Conservation (phyloP, 768 basidiomycete species). For the Cytidiella melzeri region DNA sequence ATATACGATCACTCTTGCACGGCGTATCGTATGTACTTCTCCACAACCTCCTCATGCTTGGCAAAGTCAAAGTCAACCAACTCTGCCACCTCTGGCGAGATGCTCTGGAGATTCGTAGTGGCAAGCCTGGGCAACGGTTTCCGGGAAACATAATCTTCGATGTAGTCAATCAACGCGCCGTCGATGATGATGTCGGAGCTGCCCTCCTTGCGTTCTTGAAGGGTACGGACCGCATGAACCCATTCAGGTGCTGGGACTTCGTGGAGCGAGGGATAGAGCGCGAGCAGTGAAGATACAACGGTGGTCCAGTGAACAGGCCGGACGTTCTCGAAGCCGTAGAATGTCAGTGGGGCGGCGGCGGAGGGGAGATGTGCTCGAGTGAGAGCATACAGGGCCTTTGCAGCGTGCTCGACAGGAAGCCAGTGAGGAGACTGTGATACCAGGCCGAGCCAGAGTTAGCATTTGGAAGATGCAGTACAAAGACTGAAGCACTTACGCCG, state of each 20-base stretch:
- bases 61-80: neutral
- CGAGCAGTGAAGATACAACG: neutral
- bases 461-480: neutral
- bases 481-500: neutral
- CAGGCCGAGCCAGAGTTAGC: neutral
- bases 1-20: too few relatives aligned
- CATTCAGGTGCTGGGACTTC: neutral
- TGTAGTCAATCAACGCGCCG: neutral
- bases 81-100: neutral
- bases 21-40: neutral
- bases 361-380: neutral
- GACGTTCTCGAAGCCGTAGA: neutral
- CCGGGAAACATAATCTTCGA: neutral
- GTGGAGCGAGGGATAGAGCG: neutral
- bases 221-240: neutral
- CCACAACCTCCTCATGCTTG: neutral
- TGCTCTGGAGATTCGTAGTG: neutral
- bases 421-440: neutral
- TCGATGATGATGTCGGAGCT: neutral
- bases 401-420: neutral
- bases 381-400: neutral
- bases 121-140: neutral
- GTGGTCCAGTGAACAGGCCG: neutral
- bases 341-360: neutral
- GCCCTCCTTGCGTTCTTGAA: too few relatives aligned